A percentile compares a stretch with the other conserved stretches of the same genome.
phyloP scores from a whole-genome alignment of 371 early-diverging fungal genomes.

The Circinella minor region DNA sequence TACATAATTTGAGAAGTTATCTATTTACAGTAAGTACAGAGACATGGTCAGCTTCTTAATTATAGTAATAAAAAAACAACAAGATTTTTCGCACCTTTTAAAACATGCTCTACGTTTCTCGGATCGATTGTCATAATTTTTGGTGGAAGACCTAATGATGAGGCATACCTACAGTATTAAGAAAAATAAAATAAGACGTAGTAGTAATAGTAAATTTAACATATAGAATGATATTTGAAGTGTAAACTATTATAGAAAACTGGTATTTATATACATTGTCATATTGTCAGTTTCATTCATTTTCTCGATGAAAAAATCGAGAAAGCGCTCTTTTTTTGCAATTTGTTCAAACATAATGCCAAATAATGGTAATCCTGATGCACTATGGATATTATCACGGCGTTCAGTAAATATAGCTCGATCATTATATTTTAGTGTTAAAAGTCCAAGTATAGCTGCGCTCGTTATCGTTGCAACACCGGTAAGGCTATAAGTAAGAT shows the following conservation, averaged over 20 bases:
- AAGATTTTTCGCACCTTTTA: constrained; percentile 19
- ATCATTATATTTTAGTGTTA: constrained; percentile 39
- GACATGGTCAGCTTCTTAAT: neutral
- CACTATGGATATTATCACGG: constrained; percentile 26
- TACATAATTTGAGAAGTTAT: constrained; percentile 54
- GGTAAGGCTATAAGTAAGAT: neutral
- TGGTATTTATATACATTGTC: neutral
- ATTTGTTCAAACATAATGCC: constrained; percentile 28
- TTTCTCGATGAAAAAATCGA: constrained; percentile 20
- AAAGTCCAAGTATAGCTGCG: constrained; percentile 19
- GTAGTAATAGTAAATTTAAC: neutral
- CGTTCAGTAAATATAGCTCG: constrained; percentile 39
- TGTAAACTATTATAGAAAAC: constrained; percentile 1
- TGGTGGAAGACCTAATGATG: constrained; percentile 29
- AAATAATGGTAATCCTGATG: constrained; percentile 33
- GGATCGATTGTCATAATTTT: constrained; percentile 29
- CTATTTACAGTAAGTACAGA: no score
- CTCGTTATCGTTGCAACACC: neutral
- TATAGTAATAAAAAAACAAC: neutral
- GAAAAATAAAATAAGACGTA: constrained; percentile 1
- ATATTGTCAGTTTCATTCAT: constrained; percentile 12
- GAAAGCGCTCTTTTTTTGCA: constrained; percentile 15
- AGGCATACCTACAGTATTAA: constrained; percentile 17
- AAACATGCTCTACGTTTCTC: constrained; percentile 27
- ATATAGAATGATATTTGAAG: constrained; percentile 15